These are phyloP conservation scores for Pistacia integerrima DNA, from an alignment of 345 rosid species.

Conservation along the genomic window DNA sequence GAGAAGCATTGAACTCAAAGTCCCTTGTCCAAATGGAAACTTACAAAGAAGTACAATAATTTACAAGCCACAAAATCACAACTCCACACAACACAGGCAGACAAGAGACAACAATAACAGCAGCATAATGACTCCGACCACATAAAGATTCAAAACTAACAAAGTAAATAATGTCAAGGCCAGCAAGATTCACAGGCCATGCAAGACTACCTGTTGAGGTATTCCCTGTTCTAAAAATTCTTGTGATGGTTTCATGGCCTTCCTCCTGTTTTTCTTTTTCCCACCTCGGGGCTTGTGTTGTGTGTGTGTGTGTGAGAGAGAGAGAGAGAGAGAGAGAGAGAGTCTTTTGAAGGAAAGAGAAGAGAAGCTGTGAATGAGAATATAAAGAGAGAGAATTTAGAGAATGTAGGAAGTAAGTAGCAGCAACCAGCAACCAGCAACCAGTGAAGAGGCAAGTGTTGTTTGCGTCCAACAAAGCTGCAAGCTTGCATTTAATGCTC, in stretches of 20 bases:
- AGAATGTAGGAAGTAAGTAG: constrained; percentile 42
- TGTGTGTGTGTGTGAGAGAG: background rate
- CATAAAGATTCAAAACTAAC: background rate
- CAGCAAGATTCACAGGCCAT: background rate
- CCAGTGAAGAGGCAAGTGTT: constrained; percentile 29
- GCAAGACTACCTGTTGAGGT: constrained; percentile 49
- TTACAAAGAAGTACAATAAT: constrained; percentile 1
- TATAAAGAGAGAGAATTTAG: constrained; percentile 30
- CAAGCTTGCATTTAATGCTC: constrained; percentile 41
- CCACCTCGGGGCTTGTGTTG: background rate
- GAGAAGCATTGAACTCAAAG: background rate
- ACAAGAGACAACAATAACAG: background rate
- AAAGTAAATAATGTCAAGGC: background rate
- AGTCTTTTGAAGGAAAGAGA: constrained; percentile 21
- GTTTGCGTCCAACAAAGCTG: constrained; percentile 35
- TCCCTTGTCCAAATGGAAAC: constrained; percentile 8
- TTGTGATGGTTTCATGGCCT: constrained; percentile 53
- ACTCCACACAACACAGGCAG: constrained; percentile 4
- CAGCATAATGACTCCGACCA: background rate
- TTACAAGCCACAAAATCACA: background rate
- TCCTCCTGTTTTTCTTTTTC: background rate
- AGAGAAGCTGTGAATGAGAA: constrained; percentile 27
- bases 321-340: constrained; percentile 1
- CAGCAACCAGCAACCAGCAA: constrained; percentile 21
- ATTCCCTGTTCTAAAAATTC: constrained; percentile 48